Conservation (phyloP, 2,329 filamentous ascomycete species). For the Magnaporthiopsis poae region DNA sequence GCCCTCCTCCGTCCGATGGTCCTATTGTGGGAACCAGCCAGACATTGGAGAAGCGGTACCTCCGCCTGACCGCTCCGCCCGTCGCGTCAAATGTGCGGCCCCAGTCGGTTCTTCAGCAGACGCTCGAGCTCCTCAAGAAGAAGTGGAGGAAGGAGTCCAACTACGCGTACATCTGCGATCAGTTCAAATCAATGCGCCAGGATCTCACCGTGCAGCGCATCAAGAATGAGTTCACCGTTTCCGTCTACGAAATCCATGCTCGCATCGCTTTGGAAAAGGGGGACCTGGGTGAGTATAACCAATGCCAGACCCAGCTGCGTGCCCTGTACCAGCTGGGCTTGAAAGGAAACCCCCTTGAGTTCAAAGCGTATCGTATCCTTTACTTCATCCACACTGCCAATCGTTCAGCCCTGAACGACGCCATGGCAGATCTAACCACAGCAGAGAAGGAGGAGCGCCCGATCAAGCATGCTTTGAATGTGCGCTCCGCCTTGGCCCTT, state of each 20-base stretch:
- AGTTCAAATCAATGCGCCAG: slow-evolving; percentile 97
- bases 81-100: slow-evolving; percentile 84
- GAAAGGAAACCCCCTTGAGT: slow-evolving; percentile 84
- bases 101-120: slow-evolving; percentile 66
- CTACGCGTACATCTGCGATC: slow-evolving; percentile 95
- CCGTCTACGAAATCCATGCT: slow-evolving; percentile 93
- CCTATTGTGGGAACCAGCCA: slow-evolving; percentile 81
- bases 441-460: slow-evolving; percentile 81
- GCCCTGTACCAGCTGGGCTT: slow-evolving; percentile 79
- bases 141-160: slow-evolving; percentile 92
- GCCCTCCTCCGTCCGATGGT: slow-evolving; percentile 46
- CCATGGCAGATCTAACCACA: slow-evolving; percentile 95
- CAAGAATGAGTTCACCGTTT: slow-evolving; percentile 91
- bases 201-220: slow-evolving; percentile 96
- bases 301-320: slow-evolving; percentile 96
- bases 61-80: slow-evolving; percentile 83
- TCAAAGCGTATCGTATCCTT: slow-evolving; percentile 97
- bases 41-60: slow-evolving; percentile 82
- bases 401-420: slow-evolving; percentile 93
- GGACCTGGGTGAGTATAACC: slow-evolving; percentile 99
- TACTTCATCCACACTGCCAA: slow-evolving; percentile 99
- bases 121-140: slow-evolving; percentile 78
- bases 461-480: slow-evolving; percentile 82
- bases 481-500: slow-evolving; percentile 81
- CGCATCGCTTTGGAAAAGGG: slow-evolving; percentile 95